These are phyloP conservation scores for Cytospora paraplurivora DNA, from an alignment of 2,329 filamentous ascomycete species.

Conservation along the genomic window DNA sequence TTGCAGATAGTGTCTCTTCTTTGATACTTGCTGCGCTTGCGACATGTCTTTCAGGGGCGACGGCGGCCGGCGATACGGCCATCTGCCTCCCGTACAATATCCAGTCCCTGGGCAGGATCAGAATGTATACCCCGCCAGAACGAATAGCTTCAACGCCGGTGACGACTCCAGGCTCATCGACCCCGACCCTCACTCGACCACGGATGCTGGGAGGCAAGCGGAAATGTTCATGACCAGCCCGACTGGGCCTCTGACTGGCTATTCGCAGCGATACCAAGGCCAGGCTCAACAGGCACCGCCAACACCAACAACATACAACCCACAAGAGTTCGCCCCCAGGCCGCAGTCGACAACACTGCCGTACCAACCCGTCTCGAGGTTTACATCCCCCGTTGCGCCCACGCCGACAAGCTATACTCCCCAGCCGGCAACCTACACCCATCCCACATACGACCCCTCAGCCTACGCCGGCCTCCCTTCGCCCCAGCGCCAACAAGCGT, in stretches of 20 bases:
- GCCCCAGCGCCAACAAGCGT: slow-evolving; percentile 55
- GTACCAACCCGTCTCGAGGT: slow-evolving; percentile 48
- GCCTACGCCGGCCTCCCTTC: slow-evolving; percentile 54
- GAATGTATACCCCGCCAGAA: slow-evolving; percentile 49
- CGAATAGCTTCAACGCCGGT: slow-evolving; percentile 74
- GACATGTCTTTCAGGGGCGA: slow-evolving; percentile 66
- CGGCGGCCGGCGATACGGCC: slow-evolving; percentile 65
- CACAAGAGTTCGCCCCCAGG: slow-evolving; percentile 60
- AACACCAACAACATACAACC: slow-evolving; percentile 65
- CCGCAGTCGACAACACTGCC: slow-evolving; percentile 56
- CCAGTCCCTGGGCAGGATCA: slow-evolving; percentile 50
- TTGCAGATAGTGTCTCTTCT: slow-evolving; percentile 6
- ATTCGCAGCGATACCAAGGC: slow-evolving; percentile 55
- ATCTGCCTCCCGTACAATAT: slow-evolving; percentile 67
- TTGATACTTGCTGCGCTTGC: slow-evolving; percentile 18
- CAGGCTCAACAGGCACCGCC: slow-evolving; percentile 48
- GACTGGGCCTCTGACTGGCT: slow-evolving; percentile 50
- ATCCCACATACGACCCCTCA: slow-evolving; percentile 60
- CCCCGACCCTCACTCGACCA: slow-evolving; percentile 34
- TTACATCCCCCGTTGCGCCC: slow-evolving; percentile 37
- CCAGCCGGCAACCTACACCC: slow-evolving; percentile 51
- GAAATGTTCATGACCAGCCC: slow-evolving; percentile 66
- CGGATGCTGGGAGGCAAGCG: slow-evolving; percentile 45
- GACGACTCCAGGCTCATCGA: slow-evolving; percentile 66
- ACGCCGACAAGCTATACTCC: slow-evolving; percentile 38